These are phyloP conservation scores for Nicotiana sylvestris DNA, from an alignment of 257 asterid species.

Conservation along the genomic window DNA sequence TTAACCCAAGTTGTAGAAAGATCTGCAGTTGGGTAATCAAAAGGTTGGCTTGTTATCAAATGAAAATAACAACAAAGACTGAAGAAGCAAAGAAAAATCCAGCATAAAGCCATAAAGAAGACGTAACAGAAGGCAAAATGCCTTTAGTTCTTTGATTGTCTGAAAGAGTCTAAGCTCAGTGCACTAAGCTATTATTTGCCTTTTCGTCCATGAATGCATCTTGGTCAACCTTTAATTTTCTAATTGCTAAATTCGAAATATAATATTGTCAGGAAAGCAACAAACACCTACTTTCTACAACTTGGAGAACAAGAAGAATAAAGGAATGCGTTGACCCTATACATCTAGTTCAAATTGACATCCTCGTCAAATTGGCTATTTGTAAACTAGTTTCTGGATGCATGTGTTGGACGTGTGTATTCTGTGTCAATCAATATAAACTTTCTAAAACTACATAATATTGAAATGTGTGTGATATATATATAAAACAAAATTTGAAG, in stretches of 20 bases:
- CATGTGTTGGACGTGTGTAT: no score
- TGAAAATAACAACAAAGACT: background rate
- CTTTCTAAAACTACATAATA: no score
- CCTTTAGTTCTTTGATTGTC: background rate
- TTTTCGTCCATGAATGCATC: background rate
- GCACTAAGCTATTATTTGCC: background rate
- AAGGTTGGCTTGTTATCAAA: conserved; percentile 25
- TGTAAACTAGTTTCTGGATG: no score
- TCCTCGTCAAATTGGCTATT: no score
- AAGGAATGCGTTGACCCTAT: background rate
- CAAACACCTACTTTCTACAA: background rate
- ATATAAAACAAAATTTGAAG: no score
- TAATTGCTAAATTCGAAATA: background rate
- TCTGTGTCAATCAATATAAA: no score
- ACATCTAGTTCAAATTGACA: background rate
- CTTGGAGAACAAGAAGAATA: background rate
- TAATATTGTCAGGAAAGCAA: background rate
- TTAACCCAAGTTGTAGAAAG: conserved; percentile 47
- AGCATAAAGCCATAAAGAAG: conserved; percentile 7
- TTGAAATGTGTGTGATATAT: no score
- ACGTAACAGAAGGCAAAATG: background rate
- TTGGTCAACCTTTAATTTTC: background rate
- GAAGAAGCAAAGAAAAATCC: background rate
- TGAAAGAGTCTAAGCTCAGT: background rate
- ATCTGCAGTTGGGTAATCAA: conserved; percentile 40